A percentile compares a stretch with the other conserved stretches of the same genome.
Evolutionary conservation across 2,329 filamentous ascomycete species (phyloP).

Genomic region (Endocalyx cinctus): DNA sequence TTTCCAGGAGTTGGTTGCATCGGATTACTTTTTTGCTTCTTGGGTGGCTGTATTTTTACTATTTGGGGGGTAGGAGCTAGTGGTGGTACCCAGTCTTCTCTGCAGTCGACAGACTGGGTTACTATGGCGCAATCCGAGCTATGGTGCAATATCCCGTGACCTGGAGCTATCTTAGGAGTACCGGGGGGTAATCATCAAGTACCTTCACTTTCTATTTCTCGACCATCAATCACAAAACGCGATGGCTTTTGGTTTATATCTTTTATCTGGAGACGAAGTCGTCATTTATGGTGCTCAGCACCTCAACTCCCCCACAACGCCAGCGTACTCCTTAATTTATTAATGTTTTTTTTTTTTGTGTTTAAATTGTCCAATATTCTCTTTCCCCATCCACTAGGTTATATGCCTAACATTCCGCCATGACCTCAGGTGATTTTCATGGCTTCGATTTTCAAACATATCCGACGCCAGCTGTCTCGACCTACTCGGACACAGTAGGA

Average conservation of each 20-base stretch:
- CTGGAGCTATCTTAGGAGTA: conserved; percentile 25
- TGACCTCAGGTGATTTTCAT: conserved; percentile 54
- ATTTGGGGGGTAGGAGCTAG: too few relatives aligned
- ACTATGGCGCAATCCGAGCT: conserved; percentile 32
- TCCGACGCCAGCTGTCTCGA: conserved; percentile 43
- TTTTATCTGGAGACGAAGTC: conserved; percentile 21
- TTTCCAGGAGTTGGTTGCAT: too few relatives aligned
- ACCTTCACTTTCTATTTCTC: too few relatives aligned
- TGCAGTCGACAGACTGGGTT: conserved; percentile 23
- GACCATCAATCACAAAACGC: conserved; percentile 14
- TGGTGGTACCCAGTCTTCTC: conserved; percentile 12
- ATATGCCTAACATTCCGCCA: conserved; percentile 46
- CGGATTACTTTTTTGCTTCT: too few relatives aligned
- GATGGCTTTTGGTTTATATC: conserved; percentile 18
- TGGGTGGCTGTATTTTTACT: too few relatives aligned
- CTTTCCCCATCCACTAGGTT: too few relatives aligned
- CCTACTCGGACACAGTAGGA: conserved; percentile 37
- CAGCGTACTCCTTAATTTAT: too few relatives aligned
- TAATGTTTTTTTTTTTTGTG: conserved; percentile 17
- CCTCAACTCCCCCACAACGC: too few relatives aligned
- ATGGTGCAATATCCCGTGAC: conserved; percentile 63
- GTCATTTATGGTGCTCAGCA: conserved; percentile 23
- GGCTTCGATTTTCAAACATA: conserved; percentile 53
- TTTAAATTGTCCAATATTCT: conserved; percentile 20
- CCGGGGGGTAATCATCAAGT: too few relatives aligned